These are phyloP conservation scores for Chiua sp. DNA, from an alignment of 1,284 basidiomycete species.

Conservation along the genomic window DNA sequence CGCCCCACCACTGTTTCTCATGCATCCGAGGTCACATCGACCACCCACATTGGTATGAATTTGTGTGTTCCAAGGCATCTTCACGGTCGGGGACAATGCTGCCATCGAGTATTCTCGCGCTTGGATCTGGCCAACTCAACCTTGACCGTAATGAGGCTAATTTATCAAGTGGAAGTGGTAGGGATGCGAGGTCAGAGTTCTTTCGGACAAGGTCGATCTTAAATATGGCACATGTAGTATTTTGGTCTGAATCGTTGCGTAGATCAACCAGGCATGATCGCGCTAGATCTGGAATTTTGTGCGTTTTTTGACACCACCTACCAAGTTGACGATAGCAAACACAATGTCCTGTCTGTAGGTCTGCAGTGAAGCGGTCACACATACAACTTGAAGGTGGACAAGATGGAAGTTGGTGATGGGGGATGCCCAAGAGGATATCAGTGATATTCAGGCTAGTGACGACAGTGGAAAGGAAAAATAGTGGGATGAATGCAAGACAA, in stretches of 20 bases:
- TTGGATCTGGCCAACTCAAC: slow-evolving; percentile 93
- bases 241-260: slow-evolving; percentile 4
- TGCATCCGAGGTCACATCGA: slow-evolving; percentile 75
- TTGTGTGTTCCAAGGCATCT: slow-evolving; percentile 92
- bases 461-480: slow-evolving; percentile 38
- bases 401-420: slow-evolving; percentile 53
- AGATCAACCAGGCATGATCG: slow-evolving; percentile 87
- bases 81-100: slow-evolving; percentile 75
- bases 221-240: not conserved
- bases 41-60: slow-evolving; percentile 76
- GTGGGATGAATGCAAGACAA: slow-evolving; percentile 69
- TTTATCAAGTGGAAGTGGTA: slow-evolving; percentile 86
- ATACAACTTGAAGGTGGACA: slow-evolving; percentile 76
- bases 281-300: slow-evolving; percentile 87
- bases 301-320: slow-evolving; percentile 72
- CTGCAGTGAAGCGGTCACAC: slow-evolving; percentile 75
- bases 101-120: slow-evolving; percentile 90
- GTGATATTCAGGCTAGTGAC: too few relatives aligned
- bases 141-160: slow-evolving; percentile 95
- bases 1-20: slow-evolving; percentile 84
- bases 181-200: slow-evolving; percentile 90
- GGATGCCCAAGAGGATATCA: slow-evolving; percentile 41
- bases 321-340: slow-evolving; percentile 58
- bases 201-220: slow-evolving; percentile 90
- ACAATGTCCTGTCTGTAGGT: slow-evolving; percentile 69